Conservation (phyloP, 345 rosid species). For the Eucalyptus erythrocorys region DNA sequence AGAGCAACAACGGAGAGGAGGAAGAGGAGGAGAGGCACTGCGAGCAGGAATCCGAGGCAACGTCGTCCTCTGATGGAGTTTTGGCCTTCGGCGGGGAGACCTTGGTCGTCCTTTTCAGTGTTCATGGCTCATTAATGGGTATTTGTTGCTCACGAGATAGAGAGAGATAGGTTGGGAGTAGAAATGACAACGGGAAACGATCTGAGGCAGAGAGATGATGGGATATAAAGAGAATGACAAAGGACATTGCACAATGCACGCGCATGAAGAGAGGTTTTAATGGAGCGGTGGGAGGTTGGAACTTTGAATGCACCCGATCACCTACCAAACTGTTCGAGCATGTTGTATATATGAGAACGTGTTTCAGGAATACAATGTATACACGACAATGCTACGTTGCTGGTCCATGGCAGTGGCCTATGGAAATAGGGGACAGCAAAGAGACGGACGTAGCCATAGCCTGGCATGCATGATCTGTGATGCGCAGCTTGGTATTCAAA, state of each 20-base stretch:
- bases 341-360: background rate
- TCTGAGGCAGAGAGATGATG: background rate
- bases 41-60: slow-evolving; percentile 1
- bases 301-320: background rate
- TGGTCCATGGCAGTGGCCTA: background rate
- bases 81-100: background rate
- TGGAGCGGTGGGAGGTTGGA: background rate
- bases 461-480: background rate
- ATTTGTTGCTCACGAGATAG: background rate
- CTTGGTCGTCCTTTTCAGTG: background rate
- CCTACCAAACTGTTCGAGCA: background rate
- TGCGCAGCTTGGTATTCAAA: background rate
- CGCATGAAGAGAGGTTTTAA: background rate
- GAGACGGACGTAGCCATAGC: background rate
- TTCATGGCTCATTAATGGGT: background rate
- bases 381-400: background rate
- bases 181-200: background rate
- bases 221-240: background rate
- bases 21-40: slow-evolving; percentile 3
- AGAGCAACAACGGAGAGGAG: slow-evolving; percentile 10
- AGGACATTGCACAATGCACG: background rate
- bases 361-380: background rate
- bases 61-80: background rate
- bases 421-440: background rate
- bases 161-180: background rate